Conservation (phyloP, 176 grass and related monocot species). For the Eleusine coracana region DNA sequence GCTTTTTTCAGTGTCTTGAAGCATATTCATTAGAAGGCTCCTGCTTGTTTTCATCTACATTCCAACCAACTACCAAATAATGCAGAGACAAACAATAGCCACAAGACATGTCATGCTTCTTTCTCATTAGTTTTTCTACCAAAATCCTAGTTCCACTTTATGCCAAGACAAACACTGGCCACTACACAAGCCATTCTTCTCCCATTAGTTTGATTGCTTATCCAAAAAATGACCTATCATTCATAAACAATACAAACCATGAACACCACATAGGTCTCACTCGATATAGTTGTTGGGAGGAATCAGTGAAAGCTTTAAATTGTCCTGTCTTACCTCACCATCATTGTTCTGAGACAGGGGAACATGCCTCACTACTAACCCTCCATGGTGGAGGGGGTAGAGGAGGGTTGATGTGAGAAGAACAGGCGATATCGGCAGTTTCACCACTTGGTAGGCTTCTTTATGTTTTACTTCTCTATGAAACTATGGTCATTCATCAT, state of each 20-base stretch:
- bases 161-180: conserved; percentile 18
- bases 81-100: conserved; percentile 12
- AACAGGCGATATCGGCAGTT: conserved; percentile 68
- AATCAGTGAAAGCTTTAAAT: conserved; percentile 30
- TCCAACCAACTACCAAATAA: background rate
- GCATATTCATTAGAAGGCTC: conserved; percentile 21
- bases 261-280: background rate
- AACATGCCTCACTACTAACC: conserved; percentile 79
- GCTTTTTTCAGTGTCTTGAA: conserved; percentile 12
- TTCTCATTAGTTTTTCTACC: background rate
- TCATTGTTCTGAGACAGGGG: conserved; percentile 81
- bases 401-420: conserved; percentile 80
- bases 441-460: conserved; percentile 73
- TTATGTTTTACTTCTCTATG: conserved; percentile 49
- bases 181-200: background rate
- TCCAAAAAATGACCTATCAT: conserved; percentile 6
- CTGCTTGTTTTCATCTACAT: background rate
- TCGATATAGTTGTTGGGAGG: conserved; percentile 16
- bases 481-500: conserved; percentile 48
- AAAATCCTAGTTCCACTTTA: background rate
- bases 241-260: conserved; percentile 4
- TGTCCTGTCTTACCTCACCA: conserved; percentile 62
- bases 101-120: background rate
- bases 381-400: conserved; percentile 62
- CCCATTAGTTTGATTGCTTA: conserved; percentile 7